Conservation (phyloP, 768 basidiomycete genomes). For the Psilocybe azurescens region DNA sequence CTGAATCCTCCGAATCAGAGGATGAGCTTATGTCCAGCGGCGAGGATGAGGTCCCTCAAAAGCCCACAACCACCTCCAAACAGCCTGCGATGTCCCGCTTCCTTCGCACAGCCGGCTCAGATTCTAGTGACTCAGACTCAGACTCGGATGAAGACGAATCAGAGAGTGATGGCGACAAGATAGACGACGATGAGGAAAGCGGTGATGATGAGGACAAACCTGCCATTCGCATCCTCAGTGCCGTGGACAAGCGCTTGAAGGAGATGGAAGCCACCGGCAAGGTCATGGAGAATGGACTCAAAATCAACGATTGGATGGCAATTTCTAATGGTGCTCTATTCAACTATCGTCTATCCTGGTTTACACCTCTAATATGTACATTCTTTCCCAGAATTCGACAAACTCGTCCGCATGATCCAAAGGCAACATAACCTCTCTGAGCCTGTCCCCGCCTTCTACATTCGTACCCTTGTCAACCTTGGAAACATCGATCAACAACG, state of each 20-base stretch:
- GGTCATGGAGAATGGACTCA: slow-evolving; percentile 91
- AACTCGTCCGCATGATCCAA: slow-evolving; percentile 88
- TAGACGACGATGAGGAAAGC: slow-evolving; percentile 39
- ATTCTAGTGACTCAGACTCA: slow-evolving; percentile 61
- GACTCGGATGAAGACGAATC: slow-evolving; percentile 63
- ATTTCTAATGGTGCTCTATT: slow-evolving; percentile 78
- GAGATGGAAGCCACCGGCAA: slow-evolving; percentile 96
- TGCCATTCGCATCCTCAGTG: slow-evolving; percentile 81
- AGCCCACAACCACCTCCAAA: slow-evolving; percentile 52
- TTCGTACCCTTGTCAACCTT: slow-evolving; percentile 74
- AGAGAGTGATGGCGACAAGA: slow-evolving; percentile 49
- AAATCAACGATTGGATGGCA: slow-evolving; percentile 96
- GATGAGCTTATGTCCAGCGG: slow-evolving; percentile 77
- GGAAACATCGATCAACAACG: slow-evolving; percentile 79
- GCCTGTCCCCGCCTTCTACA: slow-evolving; percentile 85
- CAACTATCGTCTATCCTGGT: background rate
- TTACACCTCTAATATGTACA: background rate
- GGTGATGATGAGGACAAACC: slow-evolving; percentile 75
- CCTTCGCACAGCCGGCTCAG: slow-evolving; percentile 67
- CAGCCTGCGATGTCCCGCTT: slow-evolving; percentile 76
- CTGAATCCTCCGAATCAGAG: slow-evolving; percentile 72
- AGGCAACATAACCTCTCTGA: slow-evolving; percentile 86
- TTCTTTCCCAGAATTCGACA: slow-evolving; percentile 83
- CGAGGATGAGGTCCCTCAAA: slow-evolving; percentile 63
- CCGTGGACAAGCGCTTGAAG: slow-evolving; percentile 88